Conservation (phyloP, 257 asterid species). For the Solanum etuberosum region DNA sequence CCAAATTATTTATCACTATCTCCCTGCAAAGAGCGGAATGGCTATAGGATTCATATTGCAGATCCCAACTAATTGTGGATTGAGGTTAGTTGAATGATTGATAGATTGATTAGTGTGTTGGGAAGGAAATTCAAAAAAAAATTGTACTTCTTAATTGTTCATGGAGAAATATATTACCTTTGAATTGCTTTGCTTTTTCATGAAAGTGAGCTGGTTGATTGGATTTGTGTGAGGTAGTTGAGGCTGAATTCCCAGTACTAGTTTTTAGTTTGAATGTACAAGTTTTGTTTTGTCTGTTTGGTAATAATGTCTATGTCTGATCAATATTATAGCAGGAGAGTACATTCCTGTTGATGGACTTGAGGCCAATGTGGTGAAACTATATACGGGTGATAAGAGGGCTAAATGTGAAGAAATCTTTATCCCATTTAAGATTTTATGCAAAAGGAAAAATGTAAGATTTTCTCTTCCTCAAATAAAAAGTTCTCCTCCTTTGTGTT, state of each 20-base stretch:
- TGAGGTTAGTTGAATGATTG: neutral
- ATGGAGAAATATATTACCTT: neutral
- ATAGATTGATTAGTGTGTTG: neutral
- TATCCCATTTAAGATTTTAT: conserved; percentile 28
- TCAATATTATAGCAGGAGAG: conserved; percentile 51
- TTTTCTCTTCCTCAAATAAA: neutral
- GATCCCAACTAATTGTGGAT: neutral
- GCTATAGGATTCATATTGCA: neutral
- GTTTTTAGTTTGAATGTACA: neutral
- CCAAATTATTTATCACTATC: neutral
- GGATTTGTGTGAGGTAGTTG: neutral
- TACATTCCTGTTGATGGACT: conserved; percentile 39
- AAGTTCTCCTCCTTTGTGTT: neutral
- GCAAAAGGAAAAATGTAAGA: conserved; percentile 33
- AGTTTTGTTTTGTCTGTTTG: neutral
- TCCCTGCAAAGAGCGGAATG: neutral
- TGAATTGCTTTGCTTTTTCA: neutral
- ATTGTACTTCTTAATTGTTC: neutral
- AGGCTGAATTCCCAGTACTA: neutral
- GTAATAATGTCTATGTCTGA: neutral
- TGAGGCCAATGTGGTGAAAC: conserved; percentile 45
- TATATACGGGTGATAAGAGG: conserved; percentile 46
- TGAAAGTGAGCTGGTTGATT: neutral
- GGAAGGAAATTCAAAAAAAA: neutral
- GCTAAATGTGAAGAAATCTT: conserved; percentile 46